phyloP scores from a whole-genome alignment of 2,329 filamentous ascomycete species.

The Aspergillus sp. region DNA sequence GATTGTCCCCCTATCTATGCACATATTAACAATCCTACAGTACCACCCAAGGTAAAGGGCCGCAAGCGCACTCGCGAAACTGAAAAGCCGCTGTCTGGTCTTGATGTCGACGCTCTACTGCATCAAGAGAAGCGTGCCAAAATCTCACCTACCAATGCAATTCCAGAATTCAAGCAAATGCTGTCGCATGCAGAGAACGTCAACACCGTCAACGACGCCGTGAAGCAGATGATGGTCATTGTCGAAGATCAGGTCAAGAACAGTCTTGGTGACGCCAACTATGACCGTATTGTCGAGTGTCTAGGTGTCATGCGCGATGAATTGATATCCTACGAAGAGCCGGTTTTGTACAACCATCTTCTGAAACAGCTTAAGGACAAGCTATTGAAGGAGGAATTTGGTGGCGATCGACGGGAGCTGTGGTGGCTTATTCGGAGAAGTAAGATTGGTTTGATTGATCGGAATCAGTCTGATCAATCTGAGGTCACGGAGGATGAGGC shows the following conservation, averaged over 20 bases:
- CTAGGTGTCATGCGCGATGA: conserved; percentile 72
- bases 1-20: not conserved
- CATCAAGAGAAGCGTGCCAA: conserved; percentile 46
- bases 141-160: conserved; percentile 65
- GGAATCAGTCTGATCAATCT: conserved; percentile 55
- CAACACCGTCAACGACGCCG: conserved; percentile 57
- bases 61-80: conserved; percentile 60
- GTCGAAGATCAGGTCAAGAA: conserved; percentile 61
- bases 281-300: conserved; percentile 67
- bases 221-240: conserved; percentile 67
- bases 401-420: conserved; percentile 72
- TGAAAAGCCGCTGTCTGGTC: conserved; percentile 78
- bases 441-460: conserved; percentile 66
- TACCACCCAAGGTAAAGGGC: conserved; percentile 71
- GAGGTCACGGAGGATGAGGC: conserved; percentile 64
- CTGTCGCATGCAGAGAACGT: conserved; percentile 57
- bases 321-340: conserved; percentile 67
- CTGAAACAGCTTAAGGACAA: conserved; percentile 64
- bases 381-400: conserved; percentile 61
- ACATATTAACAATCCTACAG: conserved; percentile 41
- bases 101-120: conserved; percentile 80
- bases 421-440: conserved; percentile 67
- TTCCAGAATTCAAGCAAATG: conserved; percentile 84
- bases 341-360: conserved; percentile 68
- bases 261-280: conserved; percentile 69